Evolutionary conservation across 208 protist species (phyloP), one percentile per base, ranked within the genome.

Genomic region (Trypanosomatidae sp.): DNA sequence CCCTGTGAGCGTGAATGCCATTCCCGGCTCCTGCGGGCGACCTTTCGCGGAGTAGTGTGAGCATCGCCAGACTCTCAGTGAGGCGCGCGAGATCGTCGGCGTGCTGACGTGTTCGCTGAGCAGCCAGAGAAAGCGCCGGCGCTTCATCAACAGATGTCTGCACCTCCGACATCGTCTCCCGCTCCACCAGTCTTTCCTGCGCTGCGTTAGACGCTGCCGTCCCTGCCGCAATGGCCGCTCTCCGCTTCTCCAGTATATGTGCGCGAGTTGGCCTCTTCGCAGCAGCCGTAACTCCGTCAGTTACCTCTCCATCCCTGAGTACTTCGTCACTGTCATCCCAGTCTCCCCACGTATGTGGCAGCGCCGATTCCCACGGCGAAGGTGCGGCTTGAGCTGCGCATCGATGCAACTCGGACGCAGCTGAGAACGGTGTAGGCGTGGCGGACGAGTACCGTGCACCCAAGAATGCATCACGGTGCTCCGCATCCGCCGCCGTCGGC

Each of bases 291-390:
- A 19, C 19, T 15, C 22, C 33, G 9, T 44, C 8, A 28, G 36
- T 28, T 22, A 12, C 60, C 60, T 10, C 60, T 17, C 19, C 25
- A 10, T 68, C 28, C 4, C 30, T 9, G 41, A 25, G 52, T 15
- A n/a, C 39, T 12, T 36, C 9, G 5, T 19, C 15, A 47, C 36
- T 56, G 0, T 30, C 44, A 8, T 15, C 39, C n/a, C 19, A 12
- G 53, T 67, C 70, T 3, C 49, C 30, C 17, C 30, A 50, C 39
- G 4, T 43, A n/a, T 22, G 43, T 25, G 64, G n/a, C 52, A 87
- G 19, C 41, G 81, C 73, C 19, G 36, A n/a, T 66, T 88, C 83
- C 87, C 82, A 91, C 49, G 77, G 52, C 4, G 84, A 91, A 10
- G 70, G 67, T 43, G 33, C 33, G 6, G 69, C 44, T 13, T 62